Evolutionary conservation across 805 yeast species (phyloP), one percentile per base, ranked within the genome.

Genomic region (Hanseniaspora singularis): DNA sequence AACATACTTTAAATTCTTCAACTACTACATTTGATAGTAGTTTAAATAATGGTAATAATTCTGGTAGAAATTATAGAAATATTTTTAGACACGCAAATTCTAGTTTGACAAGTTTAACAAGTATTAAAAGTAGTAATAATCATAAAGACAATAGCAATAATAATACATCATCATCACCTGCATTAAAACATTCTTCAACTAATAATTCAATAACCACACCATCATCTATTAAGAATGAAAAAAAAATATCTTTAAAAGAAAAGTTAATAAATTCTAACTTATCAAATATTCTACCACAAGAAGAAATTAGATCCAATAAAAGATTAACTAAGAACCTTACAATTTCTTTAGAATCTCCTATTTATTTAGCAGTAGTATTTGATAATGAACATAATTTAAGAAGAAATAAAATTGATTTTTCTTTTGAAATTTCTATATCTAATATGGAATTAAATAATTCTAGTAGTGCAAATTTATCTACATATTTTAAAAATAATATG

Each of bases 1-100:
- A 31, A 40, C 54, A 57, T 6, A 37, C 8, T 20, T 27, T 34
- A n/a, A 33, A 20, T 9, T 23, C 65, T 6, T 49, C 45, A 11
- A 33, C 42, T 2, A 40, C 20, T 12, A 45, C 38, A 8, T 38
- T 36, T 26, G 40, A 38, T 12, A 16, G 37, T 53, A 14, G 50
- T 46, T 30, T 16, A 12, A 33, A 26, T 26, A n/a, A 24, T 8
- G 22, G 20, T 8, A 23, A 23, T 14, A 27, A 18, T 8, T 14
- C 4, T 14, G n/a, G n/a, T n/a, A 41, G 22, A 14, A 15, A 18
- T 30, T 19, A 33, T n/a, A 33, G 38, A 33, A 33, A 18, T 20
- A 33, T 33, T 12, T 33, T 33, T 19, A 33, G 26, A 33, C 38
- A 33, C 14, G n/a, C 38, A 18, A 33, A 33, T 20, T 19, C 26